These are phyloP conservation scores for Penicillium robsamsonii DNA, from an alignment of 495 filamentous ascomycete species.

Conservation along the genomic window DNA sequence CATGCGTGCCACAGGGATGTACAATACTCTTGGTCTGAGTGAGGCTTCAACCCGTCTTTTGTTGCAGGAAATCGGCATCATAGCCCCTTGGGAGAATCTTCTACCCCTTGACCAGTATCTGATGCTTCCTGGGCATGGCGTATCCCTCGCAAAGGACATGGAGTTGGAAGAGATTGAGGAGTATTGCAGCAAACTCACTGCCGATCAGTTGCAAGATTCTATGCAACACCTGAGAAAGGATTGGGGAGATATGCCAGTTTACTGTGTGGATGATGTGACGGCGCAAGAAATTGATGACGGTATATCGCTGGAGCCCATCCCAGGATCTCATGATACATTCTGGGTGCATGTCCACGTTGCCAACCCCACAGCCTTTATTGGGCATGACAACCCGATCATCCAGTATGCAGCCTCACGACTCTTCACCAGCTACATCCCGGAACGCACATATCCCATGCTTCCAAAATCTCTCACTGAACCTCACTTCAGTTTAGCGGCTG, in stretches of 20 bases:
- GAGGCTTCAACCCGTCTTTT: slow-evolving; percentile 61
- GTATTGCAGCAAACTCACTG: slow-evolving; percentile 26
- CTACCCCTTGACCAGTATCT: slow-evolving; percentile 61
- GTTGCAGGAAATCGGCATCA: slow-evolving; percentile 80
- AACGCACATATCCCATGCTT: slow-evolving; percentile 75
- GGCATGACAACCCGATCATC: slow-evolving; percentile 54
- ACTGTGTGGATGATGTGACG: slow-evolving; percentile 72
- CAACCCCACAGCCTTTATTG: slow-evolving; percentile 86
- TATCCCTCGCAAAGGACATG: slow-evolving; percentile 35
- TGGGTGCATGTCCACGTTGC: slow-evolving; percentile 92
- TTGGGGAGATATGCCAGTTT: slow-evolving; percentile 69
- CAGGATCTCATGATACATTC: slow-evolving; percentile 51
- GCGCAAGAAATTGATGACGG: slow-evolving; percentile 88
- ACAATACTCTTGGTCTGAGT: slow-evolving; percentile 57
- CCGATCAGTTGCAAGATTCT: slow-evolving; percentile 34
- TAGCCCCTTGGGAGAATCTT: slow-evolving; percentile 77
- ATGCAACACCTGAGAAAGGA: slow-evolving; percentile 65
- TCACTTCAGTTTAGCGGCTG: slow-evolving; percentile 66
- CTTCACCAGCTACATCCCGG: slow-evolving; percentile 72
- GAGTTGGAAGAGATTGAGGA: slow-evolving; percentile 31
- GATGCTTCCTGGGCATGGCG: slow-evolving; percentile 55
- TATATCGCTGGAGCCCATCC: slow-evolving; percentile 69
- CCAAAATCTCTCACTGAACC: slow-evolving; percentile 51
- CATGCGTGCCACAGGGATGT: slow-evolving; percentile 68
- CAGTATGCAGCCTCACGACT: slow-evolving; percentile 62